phyloP scores from a whole-genome alignment of 208 protist genomes.

The Vickermania spadyakhi region DNA sequence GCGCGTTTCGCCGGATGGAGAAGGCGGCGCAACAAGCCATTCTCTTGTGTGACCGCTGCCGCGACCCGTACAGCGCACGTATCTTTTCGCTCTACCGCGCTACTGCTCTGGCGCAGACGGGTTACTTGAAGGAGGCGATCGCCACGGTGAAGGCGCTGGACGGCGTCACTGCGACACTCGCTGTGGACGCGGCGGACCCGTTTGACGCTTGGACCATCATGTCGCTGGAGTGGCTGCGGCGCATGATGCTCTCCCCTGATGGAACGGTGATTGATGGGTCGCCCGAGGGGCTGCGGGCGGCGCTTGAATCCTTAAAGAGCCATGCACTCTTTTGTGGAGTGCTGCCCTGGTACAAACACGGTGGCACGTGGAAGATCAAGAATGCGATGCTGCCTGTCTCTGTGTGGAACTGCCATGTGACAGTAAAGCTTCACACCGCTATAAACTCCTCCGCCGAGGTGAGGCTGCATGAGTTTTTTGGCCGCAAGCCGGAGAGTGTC shows the following conservation, averaged over 20 bases:
- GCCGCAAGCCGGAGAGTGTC: background rate
- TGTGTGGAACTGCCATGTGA: slow-evolving; percentile 9
- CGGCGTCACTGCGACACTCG: slow-evolving; percentile 7
- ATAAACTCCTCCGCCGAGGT: slow-evolving; percentile 19
- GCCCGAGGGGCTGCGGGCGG: background rate
- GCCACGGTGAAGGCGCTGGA: slow-evolving; percentile 13
- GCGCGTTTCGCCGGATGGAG: slow-evolving; percentile 18
- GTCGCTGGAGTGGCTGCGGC: slow-evolving; percentile 15
- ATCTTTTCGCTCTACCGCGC: slow-evolving; percentile 37
- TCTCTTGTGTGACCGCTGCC: slow-evolving; percentile 28
- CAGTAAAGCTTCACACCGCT: slow-evolving; percentile 25
- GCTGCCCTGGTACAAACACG: background rate
- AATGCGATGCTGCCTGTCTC: slow-evolving; percentile 3
- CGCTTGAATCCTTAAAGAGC: background rate
- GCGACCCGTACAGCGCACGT: slow-evolving; percentile 31
- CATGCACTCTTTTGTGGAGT: slow-evolving; percentile 3
- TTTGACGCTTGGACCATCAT: slow-evolving; percentile 20
- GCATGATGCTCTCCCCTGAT: slow-evolving; percentile 3
- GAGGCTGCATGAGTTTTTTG: background rate
- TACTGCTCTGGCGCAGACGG: slow-evolving; percentile 15
- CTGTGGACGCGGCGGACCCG: slow-evolving; percentile 16
- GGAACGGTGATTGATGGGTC: background rate
- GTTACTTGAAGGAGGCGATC: slow-evolving; percentile 6
- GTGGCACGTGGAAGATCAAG: background rate
- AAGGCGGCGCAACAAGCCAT: slow-evolving; percentile 23